Percentiles rank a stretch among this genome's conserved stretches.
Evolutionary conservation across 129 eudicot genomes (phyloP).

Genomic region (Calendula officinalis): DNA sequence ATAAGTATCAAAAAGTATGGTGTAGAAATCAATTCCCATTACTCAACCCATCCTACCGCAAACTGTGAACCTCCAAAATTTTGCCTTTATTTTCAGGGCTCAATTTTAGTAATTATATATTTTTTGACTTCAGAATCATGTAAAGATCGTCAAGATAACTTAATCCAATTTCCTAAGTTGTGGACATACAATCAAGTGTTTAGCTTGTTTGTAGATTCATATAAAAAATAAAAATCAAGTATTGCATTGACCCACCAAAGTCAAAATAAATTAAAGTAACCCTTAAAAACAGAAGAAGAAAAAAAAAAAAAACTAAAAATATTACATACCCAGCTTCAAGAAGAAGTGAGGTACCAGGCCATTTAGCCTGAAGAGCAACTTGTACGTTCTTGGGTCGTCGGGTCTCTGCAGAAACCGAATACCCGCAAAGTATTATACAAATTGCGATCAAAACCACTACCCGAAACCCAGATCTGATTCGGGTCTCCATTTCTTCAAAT

Average conservation of each 20-base stretch:
- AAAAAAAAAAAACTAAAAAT: neutral
- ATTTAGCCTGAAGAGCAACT: conserved; percentile 90
- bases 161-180: too few species aligned
- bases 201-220: neutral
- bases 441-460: conserved; percentile 31
- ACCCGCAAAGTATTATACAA: conserved; percentile 41
- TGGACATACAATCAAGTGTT: neutral
- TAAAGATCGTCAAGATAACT: too few species aligned
- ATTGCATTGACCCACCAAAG: neutral
- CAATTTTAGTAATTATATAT: too few species aligned
- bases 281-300: neutral
- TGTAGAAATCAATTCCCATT: too few species aligned
- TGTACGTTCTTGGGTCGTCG: conserved; percentile 88
- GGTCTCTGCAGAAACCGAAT: conserved; percentile 47
- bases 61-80: too few species aligned
- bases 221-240: neutral
- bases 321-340: conserved; percentile 85
- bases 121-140: too few species aligned
- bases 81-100: too few species aligned
- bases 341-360: conserved; percentile 86
- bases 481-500: conserved; percentile 47
- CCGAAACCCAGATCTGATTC: conserved; percentile 60
- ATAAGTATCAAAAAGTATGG: too few species aligned
- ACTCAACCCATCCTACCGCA: too few species aligned
- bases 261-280: neutral